These are phyloP conservation scores for Xerocomus spinulosus DNA, from an alignment of 768 basidiomycete species.

Conservation along the genomic window DNA sequence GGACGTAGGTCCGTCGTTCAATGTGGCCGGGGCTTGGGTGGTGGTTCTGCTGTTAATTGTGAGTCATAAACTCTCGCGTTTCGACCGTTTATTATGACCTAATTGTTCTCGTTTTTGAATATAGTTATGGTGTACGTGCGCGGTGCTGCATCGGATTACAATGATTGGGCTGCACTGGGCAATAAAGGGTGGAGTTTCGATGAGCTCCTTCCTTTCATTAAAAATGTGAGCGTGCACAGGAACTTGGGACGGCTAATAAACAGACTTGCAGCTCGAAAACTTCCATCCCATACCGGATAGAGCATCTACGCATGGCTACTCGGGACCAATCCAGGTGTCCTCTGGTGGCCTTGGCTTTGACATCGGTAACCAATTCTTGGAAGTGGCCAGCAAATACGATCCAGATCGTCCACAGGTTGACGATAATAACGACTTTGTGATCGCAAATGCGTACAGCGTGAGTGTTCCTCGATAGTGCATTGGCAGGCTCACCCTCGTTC, in stretches of 20 bases:
- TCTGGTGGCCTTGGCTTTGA: not conserved
- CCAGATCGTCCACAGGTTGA: not conserved
- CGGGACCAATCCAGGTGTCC: not conserved
- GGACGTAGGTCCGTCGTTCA: conserved; percentile 44
- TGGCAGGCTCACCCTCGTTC: not conserved
- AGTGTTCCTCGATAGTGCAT: not conserved
- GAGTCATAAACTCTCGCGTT: conserved; percentile 6
- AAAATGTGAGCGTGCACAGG: not conserved
- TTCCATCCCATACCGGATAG: not conserved
- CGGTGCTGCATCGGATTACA: conserved; percentile 58
- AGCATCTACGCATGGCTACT: not conserved
- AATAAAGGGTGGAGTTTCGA: not conserved
- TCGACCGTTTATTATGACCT: not conserved
- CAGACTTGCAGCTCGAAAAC: not conserved
- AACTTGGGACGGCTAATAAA: not conserved
- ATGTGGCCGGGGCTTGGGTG: conserved; percentile 51
- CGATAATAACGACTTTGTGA: not conserved
- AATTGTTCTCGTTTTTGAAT: not conserved
- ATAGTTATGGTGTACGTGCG: conserved; percentile 51
- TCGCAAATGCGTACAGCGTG: not conserved
- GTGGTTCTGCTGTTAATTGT: conserved; percentile 63
- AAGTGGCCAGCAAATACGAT: not conserved
- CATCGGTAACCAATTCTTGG: not conserved
- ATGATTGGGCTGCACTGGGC: conserved; percentile 50
- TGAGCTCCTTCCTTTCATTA: not conserved